Percentiles rank a stretch among this genome's conserved stretches.
Conservation (phyloP, 495 filamentous ascomycete genomes). For the Penicillium angulare region DNA sequence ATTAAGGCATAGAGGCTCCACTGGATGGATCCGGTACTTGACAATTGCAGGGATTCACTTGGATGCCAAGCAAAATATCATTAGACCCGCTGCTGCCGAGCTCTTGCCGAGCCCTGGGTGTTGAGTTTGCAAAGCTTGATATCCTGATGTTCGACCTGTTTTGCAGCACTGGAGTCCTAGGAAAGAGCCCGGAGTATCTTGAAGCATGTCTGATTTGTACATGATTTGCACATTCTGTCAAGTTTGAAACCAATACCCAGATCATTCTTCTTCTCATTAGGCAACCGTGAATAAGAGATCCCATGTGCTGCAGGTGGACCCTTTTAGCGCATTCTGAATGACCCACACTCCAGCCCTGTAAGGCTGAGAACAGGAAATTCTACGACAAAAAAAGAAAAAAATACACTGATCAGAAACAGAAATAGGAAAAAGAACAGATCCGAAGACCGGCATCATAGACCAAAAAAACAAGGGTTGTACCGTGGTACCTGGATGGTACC, state of each 20-base stretch:
- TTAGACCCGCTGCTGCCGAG: not conserved
- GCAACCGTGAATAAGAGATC: not conserved
- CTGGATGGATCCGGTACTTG: not conserved
- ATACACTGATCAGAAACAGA: too few species aligned
- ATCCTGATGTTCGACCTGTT: not conserved
- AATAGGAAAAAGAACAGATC: not conserved
- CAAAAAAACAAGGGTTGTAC: not conserved
- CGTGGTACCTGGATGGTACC: too few species aligned
- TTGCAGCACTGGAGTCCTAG: not conserved
- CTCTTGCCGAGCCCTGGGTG: not conserved
- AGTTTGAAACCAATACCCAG: not conserved
- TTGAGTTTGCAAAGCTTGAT: not conserved
- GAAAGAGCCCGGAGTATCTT: too few species aligned
- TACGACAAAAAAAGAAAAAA: not conserved
- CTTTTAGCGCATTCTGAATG: not conserved
- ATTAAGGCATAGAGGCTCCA: not conserved
- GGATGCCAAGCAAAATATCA: not conserved
- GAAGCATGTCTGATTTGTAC: too few species aligned
- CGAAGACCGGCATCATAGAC: not conserved
- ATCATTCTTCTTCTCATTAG: not conserved
- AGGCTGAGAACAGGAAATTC: conserved; percentile 5
- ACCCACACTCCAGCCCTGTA: conserved; percentile 8
- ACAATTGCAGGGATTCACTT: not conserved
- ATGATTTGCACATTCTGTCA: not conserved
- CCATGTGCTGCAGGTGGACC: not conserved